Conservation (phyloP, 345 rosid species). For the Sonneratia caseolaris region DNA sequence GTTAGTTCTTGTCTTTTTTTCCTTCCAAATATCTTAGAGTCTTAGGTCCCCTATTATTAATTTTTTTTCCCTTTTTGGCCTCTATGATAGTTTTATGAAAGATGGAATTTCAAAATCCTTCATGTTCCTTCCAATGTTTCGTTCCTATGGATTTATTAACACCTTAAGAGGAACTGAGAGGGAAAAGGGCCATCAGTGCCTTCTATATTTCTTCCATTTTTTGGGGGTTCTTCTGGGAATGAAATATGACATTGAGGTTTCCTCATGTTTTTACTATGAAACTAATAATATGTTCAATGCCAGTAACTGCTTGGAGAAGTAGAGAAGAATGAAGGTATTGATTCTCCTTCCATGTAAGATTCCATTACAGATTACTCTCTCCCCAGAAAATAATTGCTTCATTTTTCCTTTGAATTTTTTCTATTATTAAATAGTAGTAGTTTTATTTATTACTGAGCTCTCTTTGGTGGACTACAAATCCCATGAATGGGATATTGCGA, state of each 20-base stretch:
- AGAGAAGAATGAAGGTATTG: not conserved
- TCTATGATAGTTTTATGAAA: slow-evolving; percentile 12
- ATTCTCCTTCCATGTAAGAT: slow-evolving; percentile 20
- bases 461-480: not conserved
- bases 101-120: slow-evolving; percentile 9
- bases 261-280: slow-evolving; percentile 13
- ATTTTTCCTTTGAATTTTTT: not conserved
- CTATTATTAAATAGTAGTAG: not conserved
- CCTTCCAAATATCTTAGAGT: slow-evolving; percentile 18
- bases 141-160: slow-evolving; percentile 15
- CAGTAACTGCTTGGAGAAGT: slow-evolving; percentile 12
- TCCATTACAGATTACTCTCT: slow-evolving; percentile 13
- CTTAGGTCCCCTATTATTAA: slow-evolving; percentile 19
- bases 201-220: slow-evolving; percentile 6
- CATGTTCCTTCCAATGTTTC: slow-evolving; percentile 10
- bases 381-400: not conserved
- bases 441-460: not conserved
- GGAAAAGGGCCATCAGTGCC: slow-evolving; percentile 1
- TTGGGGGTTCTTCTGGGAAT: not conserved
- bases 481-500: not conserved
- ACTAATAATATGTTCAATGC: slow-evolving; percentile 10
- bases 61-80: slow-evolving; percentile 5
- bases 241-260: not conserved
- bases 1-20: slow-evolving; percentile 7
- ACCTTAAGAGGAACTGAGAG: slow-evolving; percentile 10